Conservation (phyloP, 2,329 filamentous ascomycete species). For the Escovopsis sp. region DNA sequence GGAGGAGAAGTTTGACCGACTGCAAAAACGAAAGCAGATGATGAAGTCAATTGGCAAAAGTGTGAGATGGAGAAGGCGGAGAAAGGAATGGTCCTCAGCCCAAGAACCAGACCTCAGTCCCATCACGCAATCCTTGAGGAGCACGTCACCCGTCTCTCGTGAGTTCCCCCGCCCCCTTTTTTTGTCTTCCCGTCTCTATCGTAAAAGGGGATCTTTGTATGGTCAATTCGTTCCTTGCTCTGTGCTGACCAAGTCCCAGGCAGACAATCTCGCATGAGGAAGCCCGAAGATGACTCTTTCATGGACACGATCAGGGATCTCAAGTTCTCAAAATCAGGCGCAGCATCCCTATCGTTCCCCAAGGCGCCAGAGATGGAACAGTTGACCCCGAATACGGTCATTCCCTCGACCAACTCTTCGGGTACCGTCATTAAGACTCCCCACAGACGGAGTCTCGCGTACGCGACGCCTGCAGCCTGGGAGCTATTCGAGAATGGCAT, state of each 20-base stretch:
- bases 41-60: conserved; percentile 15
- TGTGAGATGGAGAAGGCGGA: conserved; percentile 29
- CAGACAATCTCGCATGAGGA: conserved; percentile 1
- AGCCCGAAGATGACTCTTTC: neutral
- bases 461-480: conserved; percentile 11
- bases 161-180: conserved; percentile 2
- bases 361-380: neutral
- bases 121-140: conserved; percentile 27
- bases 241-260: neutral
- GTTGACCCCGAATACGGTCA: neutral
- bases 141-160: conserved; percentile 12
- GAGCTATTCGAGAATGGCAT: conserved; percentile 19
- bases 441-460: conserved; percentile 11
- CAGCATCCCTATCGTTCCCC: too few species aligned
- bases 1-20: conserved; percentile 27
- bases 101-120: conserved; percentile 34
- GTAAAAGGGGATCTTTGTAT: too few species aligned
- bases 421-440: conserved; percentile 24
- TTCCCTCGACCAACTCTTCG: conserved; percentile 14
- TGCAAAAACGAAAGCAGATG: conserved; percentile 23
- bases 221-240: too few species aligned
- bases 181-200: neutral
- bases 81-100: conserved; percentile 35
- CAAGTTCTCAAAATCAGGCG: neutral
- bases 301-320: neutral